Evolutionary conservation across 495 filamentous ascomycete species (phyloP).

Genomic region (Penicillium cosmopolitanum): DNA sequence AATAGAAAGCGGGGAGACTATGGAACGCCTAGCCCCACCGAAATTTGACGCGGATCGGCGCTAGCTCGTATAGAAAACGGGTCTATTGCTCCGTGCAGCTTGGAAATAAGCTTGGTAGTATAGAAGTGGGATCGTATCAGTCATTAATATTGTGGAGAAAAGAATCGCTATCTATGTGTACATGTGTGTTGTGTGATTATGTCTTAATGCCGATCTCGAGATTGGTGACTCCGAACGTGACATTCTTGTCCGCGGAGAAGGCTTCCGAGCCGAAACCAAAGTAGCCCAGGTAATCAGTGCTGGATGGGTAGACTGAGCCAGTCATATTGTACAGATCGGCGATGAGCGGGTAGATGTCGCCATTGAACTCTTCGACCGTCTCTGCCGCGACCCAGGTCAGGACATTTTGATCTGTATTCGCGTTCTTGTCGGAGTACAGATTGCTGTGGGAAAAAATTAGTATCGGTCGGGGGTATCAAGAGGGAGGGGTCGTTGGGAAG

Average conservation of each 20-base stretch:
- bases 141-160: constrained; percentile 3
- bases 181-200: constrained; percentile 12
- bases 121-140: constrained; percentile 3
- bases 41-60: constrained; percentile 1
- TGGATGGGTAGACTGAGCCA: constrained; percentile 25
- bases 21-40: constrained; percentile 3
- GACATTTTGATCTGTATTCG: constrained; percentile 26
- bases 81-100: too few species aligned
- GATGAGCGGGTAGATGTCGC: constrained; percentile 43
- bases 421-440: constrained; percentile 35
- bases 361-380: constrained; percentile 40
- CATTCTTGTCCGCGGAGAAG: constrained; percentile 27
- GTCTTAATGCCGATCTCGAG: constrained; percentile 36
- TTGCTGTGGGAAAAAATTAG: constrained; percentile 23
- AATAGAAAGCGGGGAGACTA: not conserved
- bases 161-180: constrained; percentile 12
- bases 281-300: constrained; percentile 37
- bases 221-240: constrained; percentile 41
- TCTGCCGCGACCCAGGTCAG: constrained; percentile 37
- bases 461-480: not conserved
- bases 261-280: constrained; percentile 45
- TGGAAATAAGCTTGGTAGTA: too few species aligned
- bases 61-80: not conserved
- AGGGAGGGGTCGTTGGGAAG: not conserved
- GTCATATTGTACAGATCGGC: constrained; percentile 28